These are phyloP conservation scores for Neopestalotiopsis clavispora DNA, from an alignment of 2,329 filamentous ascomycete genomes.

Conservation along the genomic window DNA sequence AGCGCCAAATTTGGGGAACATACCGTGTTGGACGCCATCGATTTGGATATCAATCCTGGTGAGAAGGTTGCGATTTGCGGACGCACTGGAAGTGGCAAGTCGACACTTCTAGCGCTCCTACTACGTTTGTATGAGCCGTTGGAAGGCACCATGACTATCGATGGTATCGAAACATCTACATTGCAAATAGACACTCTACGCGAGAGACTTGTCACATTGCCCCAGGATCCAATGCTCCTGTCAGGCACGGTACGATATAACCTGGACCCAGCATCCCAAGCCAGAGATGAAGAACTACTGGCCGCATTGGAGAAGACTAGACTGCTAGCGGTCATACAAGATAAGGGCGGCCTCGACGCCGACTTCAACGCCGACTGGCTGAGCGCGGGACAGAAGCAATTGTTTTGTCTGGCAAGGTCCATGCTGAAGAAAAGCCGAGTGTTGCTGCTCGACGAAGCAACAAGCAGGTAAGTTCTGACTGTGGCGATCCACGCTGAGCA, in stretches of 20 bases:
- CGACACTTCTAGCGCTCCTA: conserved; percentile 4
- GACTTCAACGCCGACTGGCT: conserved; percentile 5
- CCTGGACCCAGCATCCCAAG: conserved; percentile 12
- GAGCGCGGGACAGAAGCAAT: conserved; percentile 18
- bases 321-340: neutral
- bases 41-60: conserved; percentile 8
- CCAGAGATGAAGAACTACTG: conserved; percentile 12
- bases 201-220: conserved; percentile 2
- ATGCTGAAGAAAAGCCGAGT: conserved; percentile 13
- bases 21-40: conserved; percentile 7
- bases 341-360: conserved; percentile 9
- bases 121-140: conserved; percentile 1
- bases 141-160: conserved; percentile 2
- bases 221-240: conserved; percentile 20
- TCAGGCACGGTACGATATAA: conserved; percentile 17
- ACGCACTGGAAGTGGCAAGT: conserved; percentile 13
- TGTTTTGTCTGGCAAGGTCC: conserved; percentile 19
- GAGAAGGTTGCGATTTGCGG: conserved; percentile 12
- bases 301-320: conserved; percentile 11
- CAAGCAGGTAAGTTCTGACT: conserved; percentile 16
- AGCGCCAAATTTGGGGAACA: conserved; percentile 9
- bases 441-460: conserved; percentile 20
- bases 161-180: conserved; percentile 7
- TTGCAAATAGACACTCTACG: neutral
- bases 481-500: no score